Conservation (phyloP, 2,329 filamentous ascomycete species). For the Alternaria rosae region DNA sequence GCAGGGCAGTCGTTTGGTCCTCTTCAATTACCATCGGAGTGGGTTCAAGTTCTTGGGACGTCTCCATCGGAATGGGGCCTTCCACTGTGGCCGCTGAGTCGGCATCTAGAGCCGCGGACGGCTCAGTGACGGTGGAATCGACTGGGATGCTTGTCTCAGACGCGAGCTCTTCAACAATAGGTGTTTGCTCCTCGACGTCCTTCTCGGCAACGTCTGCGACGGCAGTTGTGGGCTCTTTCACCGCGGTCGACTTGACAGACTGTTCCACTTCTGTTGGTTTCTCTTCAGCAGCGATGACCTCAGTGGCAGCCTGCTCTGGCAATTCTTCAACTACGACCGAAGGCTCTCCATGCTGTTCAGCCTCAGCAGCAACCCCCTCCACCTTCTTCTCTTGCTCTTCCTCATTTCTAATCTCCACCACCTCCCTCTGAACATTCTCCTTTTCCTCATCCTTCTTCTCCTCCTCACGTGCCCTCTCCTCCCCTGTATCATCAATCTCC, state of each 20-base stretch:
- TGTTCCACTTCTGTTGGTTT: conserved; percentile 4
- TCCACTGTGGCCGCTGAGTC: background rate
- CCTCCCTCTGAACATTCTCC: background rate
- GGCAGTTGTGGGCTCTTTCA: conserved; percentile 9
- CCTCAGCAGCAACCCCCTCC: background rate
- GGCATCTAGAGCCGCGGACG: background rate
- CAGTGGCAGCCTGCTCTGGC: background rate
- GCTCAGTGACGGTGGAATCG: background rate
- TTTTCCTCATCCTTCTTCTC: background rate
- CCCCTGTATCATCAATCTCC: conserved; percentile 5
- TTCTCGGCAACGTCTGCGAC: conserved; percentile 9
- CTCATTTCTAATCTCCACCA: conserved; percentile 1
- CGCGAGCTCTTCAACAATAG: conserved; percentile 15
- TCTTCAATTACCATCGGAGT: background rate
- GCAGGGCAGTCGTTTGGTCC: background rate
- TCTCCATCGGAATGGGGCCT: background rate
- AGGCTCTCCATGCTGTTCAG: conserved; percentile 13
- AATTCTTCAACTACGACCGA: conserved; percentile 10
- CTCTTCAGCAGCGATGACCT: background rate
- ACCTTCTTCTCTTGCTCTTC: background rate
- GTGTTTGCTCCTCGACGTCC: conserved; percentile 27
- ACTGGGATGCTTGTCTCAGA: conserved; percentile 7
- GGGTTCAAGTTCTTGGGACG: background rate
- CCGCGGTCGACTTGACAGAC: background rate
- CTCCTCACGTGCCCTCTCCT: conserved; percentile 5